These are phyloP conservation scores for Cutaneotrichosporon cavernicola DNA, from an alignment of 1,284 basidiomycete species.

Conservation along the genomic window DNA sequence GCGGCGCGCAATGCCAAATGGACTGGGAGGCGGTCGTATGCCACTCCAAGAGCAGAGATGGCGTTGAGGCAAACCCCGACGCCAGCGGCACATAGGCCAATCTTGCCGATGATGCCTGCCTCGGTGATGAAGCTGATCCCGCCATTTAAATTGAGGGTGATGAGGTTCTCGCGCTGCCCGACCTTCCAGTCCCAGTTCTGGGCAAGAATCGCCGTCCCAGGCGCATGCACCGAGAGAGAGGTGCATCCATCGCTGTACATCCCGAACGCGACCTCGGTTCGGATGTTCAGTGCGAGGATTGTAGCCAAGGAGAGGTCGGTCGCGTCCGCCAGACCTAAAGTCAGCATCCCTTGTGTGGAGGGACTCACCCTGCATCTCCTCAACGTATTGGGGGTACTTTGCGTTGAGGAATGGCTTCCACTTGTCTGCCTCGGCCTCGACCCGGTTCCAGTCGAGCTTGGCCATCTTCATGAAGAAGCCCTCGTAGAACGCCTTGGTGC, in stretches of 20 bases:
- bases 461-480: slow-evolving; percentile 20
- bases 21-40: slow-evolving; percentile 18
- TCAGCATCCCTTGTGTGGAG: background rate
- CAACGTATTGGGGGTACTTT: slow-evolving; percentile 20
- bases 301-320: slow-evolving; percentile 8
- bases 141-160: slow-evolving; percentile 17
- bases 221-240: slow-evolving; percentile 9
- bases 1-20: slow-evolving; percentile 23
- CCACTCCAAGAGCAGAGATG: slow-evolving; percentile 23
- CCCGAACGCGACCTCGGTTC: slow-evolving; percentile 28
- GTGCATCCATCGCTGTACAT: slow-evolving; percentile 26
- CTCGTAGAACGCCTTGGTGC: slow-evolving; percentile 25
- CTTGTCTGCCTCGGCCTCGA: slow-evolving; percentile 15
- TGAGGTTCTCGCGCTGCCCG: slow-evolving; percentile 19
- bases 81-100: slow-evolving; percentile 20
- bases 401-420: slow-evolving; percentile 23
- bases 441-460: slow-evolving; percentile 22
- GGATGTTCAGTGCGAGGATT: slow-evolving; percentile 25
- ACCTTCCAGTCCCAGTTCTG: slow-evolving; percentile 30
- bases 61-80: slow-evolving; percentile 25
- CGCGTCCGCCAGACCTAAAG: slow-evolving; percentile 21
- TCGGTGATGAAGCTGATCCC: slow-evolving; percentile 23
- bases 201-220: slow-evolving; percentile 15
- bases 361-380: slow-evolving; percentile 23
- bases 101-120: slow-evolving; percentile 29